phyloP scores from a whole-genome alignment of 768 basidiomycete species.

The Tephrocybe sp. region DNA sequence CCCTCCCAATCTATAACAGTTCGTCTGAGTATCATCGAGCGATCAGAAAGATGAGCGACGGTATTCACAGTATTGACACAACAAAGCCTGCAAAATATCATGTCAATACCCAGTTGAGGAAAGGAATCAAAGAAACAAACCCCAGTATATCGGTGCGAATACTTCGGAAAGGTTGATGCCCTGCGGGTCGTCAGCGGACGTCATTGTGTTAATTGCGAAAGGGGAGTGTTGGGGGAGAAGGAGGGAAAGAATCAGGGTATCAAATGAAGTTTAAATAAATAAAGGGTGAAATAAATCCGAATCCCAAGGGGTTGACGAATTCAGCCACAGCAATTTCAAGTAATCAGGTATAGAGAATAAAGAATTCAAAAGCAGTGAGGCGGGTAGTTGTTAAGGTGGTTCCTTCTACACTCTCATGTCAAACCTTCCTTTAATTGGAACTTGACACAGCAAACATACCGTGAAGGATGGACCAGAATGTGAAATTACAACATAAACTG shows the following conservation, averaged over 20 bases:
- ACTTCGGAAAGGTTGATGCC: constrained; percentile 19
- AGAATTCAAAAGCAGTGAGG: no score
- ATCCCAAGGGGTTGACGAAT: no score
- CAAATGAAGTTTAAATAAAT: neutral
- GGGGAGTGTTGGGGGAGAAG: neutral
- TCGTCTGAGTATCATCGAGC: neutral
- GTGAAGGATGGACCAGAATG: no score
- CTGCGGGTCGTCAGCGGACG: neutral
- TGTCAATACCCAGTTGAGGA: neutral
- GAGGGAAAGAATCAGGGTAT: no score
- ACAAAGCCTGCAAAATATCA: constrained; percentile 20
- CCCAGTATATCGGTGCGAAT: constrained; percentile 32
- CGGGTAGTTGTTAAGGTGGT: neutral
- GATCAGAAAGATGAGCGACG: neutral
- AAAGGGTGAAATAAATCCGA: neutral
- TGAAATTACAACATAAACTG: no score
- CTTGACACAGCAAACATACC: no score
- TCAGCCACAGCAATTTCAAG: no score
- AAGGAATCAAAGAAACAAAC: constrained; percentile 3
- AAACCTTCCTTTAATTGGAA: no score
- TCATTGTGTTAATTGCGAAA: neutral
- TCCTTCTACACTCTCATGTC: no score
- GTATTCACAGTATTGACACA: constrained; percentile 23
- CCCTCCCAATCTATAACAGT: constrained; percentile 30
- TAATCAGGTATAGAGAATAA: no score